Percentiles rank a stretch among this genome's conserved stretches.
phyloP scores from a whole-genome alignment of 495 filamentous ascomycete genomes.

The Penicillium lagena region DNA sequence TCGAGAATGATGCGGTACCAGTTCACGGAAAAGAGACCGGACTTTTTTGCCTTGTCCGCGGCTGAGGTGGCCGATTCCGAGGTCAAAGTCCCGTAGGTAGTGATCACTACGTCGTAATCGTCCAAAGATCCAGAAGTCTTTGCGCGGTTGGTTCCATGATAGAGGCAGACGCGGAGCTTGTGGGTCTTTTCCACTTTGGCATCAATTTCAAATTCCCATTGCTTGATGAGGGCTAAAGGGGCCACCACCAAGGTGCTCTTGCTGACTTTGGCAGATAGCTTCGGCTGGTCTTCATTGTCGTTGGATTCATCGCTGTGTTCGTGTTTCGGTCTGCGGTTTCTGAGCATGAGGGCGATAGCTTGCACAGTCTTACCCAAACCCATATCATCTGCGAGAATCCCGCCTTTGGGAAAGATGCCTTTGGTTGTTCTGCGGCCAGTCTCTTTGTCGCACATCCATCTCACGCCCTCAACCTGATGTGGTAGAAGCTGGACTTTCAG shows the following conservation, averaged over 20 bases:
- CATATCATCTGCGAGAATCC: slow-evolving; percentile 91
- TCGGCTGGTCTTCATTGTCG: slow-evolving; percentile 30
- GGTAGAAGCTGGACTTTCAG: slow-evolving; percentile 81
- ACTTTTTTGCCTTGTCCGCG: slow-evolving; percentile 56
- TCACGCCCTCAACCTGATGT: slow-evolving; percentile 86
- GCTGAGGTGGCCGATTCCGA: slow-evolving; percentile 66
- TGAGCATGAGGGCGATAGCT: slow-evolving; percentile 76
- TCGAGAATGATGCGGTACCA: slow-evolving; percentile 97
- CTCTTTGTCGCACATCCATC: slow-evolving; percentile 91
- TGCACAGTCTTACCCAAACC: slow-evolving; percentile 93
- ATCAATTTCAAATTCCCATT: slow-evolving; percentile 92
- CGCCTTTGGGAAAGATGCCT: slow-evolving; percentile 75
- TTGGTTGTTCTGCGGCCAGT: slow-evolving; percentile 66
- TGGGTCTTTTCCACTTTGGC: slow-evolving; percentile 65
- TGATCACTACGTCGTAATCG: slow-evolving; percentile 92
- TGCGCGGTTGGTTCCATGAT: slow-evolving; percentile 80
- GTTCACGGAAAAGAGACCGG: slow-evolving; percentile 81
- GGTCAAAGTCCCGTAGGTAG: slow-evolving; percentile 89
- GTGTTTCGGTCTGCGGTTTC: slow-evolving; percentile 63
- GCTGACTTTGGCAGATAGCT: slow-evolving; percentile 55
- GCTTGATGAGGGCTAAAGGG: slow-evolving; percentile 90
- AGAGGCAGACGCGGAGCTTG: slow-evolving; percentile 70
- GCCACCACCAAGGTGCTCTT: slow-evolving; percentile 87
- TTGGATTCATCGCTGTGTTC: slow-evolving; percentile 31
- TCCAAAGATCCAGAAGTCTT: slow-evolving; percentile 69